phyloP scores from a whole-genome alignment of 2,329 filamentous ascomycete species.

The Venturia nashicola region DNA sequence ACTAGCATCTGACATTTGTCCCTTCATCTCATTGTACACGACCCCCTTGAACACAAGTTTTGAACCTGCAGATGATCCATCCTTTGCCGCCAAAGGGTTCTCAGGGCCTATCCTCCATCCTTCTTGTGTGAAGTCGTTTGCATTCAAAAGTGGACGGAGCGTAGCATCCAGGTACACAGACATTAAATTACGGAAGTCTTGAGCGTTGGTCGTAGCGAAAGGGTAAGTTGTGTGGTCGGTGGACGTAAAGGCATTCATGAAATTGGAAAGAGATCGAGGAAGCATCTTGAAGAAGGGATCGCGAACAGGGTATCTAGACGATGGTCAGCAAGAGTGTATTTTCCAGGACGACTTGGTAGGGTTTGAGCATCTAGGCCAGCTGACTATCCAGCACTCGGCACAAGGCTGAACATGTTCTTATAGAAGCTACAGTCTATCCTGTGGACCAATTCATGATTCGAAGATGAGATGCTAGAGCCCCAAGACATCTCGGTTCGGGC shows the following conservation, averaged over 20 bases:
- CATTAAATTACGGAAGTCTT: slow-evolving; percentile 93
- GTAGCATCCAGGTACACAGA: slow-evolving; percentile 95
- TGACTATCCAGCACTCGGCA: not conserved
- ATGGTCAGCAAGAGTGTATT: slow-evolving; percentile 6
- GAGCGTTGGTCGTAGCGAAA: slow-evolving; percentile 89
- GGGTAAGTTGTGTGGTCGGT: slow-evolving; percentile 96
- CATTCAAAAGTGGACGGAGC: slow-evolving; percentile 75
- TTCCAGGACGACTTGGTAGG: no score
- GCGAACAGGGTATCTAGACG: slow-evolving; percentile 73
- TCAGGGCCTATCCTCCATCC: slow-evolving; percentile 94
- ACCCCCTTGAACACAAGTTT: slow-evolving; percentile 90
- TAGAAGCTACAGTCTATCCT: not conserved
- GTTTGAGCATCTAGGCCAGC: not conserved
- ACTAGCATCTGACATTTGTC: slow-evolving; percentile 92
- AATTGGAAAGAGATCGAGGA: slow-evolving; percentile 93
- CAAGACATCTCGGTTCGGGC: not conserved
- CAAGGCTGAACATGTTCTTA: not conserved
- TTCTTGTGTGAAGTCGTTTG: slow-evolving; percentile 89
- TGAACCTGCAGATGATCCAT: slow-evolving; percentile 27
- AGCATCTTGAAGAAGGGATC: slow-evolving; percentile 99
- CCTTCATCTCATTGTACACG: slow-evolving; percentile 99
- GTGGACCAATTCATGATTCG: slow-evolving; percentile 1
- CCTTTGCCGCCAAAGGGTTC: slow-evolving; percentile 47
- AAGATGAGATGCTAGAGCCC: not conserved
- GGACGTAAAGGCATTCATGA: slow-evolving; percentile 98